These are phyloP conservation scores for Crataegus laevigata DNA, from an alignment of 306 rosid genomes.

Conservation along the genomic window DNA sequence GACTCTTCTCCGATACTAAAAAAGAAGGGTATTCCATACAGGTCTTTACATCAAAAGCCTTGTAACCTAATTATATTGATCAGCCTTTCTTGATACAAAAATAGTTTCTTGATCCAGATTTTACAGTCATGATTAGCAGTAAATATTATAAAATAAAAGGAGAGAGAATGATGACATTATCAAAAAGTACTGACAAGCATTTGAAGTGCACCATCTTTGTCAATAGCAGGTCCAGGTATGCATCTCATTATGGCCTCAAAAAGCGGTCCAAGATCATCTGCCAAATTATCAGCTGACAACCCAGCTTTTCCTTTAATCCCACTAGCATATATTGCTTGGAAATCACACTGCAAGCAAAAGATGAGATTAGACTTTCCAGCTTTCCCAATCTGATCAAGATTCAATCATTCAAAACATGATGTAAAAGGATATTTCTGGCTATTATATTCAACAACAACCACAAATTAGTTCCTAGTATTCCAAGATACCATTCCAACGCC, in stretches of 20 bases:
- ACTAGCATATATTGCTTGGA: conserved; percentile 95
- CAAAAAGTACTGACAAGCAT: conserved; percentile 74
- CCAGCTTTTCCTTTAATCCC: conserved; percentile 97
- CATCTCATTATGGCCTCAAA: conserved; percentile 93
- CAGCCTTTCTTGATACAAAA: background rate
- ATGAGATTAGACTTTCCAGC: conserved; percentile 3
- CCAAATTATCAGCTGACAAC: conserved; percentile 75
- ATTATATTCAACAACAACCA: background rate
- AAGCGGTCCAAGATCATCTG: conserved; percentile 95
- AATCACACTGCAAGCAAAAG: conserved; percentile 64
- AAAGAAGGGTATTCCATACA: no score
- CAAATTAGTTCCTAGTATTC: background rate
- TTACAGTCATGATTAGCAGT: background rate
- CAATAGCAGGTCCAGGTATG: conserved; percentile 96
- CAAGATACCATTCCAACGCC: background rate
- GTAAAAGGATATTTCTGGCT: background rate
- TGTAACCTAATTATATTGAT: background rate
- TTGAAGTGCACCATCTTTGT: conserved; percentile 87
- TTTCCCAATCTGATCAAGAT: background rate
- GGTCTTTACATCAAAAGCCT: background rate
- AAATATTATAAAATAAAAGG: background rate
- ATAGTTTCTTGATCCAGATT: background rate
- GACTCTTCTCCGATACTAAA: no score
- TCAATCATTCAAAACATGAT: background rate
- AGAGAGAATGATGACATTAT: conserved; percentile 1